A percentile compares a stretch with the other conserved stretches of the same genome.
Conservation (phyloP, 1,139 yeast species). For the Geotrichum histeridarum region DNA sequence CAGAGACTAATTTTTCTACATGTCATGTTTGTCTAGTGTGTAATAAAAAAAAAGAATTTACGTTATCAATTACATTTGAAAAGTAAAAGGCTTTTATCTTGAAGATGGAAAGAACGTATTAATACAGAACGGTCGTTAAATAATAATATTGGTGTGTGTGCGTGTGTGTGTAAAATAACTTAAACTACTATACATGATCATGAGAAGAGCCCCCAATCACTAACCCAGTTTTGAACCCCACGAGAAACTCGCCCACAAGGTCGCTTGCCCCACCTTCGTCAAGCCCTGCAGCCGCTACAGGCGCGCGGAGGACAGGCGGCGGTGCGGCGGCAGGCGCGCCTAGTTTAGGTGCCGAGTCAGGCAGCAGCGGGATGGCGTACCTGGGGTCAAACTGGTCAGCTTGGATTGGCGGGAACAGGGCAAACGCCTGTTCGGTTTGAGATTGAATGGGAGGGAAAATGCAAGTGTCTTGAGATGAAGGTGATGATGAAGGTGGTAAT, state of each 20-base stretch:
- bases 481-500: neutral
- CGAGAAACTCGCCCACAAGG: too few species aligned
- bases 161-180: too few species aligned
- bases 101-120: too few species aligned
- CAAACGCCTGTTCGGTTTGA: neutral
- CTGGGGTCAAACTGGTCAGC: constrained; percentile 4
- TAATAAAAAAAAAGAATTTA: neutral
- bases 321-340: neutral
- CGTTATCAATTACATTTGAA: neutral
- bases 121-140: too few species aligned
- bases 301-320: neutral
- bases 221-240: too few species aligned
- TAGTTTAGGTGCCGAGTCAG: constrained; percentile 8
- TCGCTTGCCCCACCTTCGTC: too few species aligned
- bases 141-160: too few species aligned
- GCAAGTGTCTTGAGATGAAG: neutral
- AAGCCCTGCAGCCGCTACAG: neutral
- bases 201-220: too few species aligned
- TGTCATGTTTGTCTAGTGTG: constrained; percentile 14
- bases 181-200: too few species aligned
- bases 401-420: constrained; percentile 3
- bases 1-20: constrained; percentile 25
- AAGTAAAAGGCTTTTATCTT: too few species aligned
- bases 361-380: constrained; percentile 9
- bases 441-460: neutral